phyloP scores from a whole-genome alignment of 495 filamentous ascomycete genomes.

The Hypoxylon intermedium region DNA sequence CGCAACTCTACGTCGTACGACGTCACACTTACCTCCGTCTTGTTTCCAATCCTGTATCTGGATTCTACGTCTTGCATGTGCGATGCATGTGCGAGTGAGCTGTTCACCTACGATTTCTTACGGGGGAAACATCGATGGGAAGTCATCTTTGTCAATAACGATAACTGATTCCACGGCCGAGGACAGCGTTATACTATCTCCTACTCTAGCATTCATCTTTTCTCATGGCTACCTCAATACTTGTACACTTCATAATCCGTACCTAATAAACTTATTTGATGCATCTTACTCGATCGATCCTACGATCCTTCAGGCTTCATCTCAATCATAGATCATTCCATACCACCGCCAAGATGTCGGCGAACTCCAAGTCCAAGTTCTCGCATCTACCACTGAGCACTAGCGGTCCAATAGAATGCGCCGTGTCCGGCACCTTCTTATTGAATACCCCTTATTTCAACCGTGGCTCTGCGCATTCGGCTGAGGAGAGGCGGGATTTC shows the following conservation, averaged over 20 bases:
- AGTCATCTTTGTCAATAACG: not conserved
- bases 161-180: not conserved
- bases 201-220: not conserved
- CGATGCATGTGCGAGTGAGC: conserved; percentile 22
- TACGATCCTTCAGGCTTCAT: conserved; percentile 27
- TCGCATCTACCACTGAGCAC: conserved; percentile 68
- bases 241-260: not conserved
- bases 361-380: conserved; percentile 54
- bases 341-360: conserved; percentile 33
- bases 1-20: conserved; percentile 16
- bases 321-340: conserved; percentile 22
- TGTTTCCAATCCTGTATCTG: conserved; percentile 8
- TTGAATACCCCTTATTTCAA: conserved; percentile 77
- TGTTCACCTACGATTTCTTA: conserved; percentile 4
- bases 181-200: too few species aligned
- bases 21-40: conserved; percentile 32
- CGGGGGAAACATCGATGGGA: conserved; percentile 10
- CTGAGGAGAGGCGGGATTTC: conserved; percentile 72
- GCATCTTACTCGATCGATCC: conserved; percentile 28
- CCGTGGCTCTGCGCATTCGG: conserved; percentile 80
- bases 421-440: conserved; percentile 65
- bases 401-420: conserved; percentile 67
- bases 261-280: conserved; percentile 23
- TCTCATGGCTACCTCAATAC: not conserved
- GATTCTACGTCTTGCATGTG: conserved; percentile 4